Percentiles rank a stretch among this genome's conserved stretches.
Conservation (phyloP, 2,329 filamentous ascomycete genomes). For the Colletotrichum chlorophyti region DNA sequence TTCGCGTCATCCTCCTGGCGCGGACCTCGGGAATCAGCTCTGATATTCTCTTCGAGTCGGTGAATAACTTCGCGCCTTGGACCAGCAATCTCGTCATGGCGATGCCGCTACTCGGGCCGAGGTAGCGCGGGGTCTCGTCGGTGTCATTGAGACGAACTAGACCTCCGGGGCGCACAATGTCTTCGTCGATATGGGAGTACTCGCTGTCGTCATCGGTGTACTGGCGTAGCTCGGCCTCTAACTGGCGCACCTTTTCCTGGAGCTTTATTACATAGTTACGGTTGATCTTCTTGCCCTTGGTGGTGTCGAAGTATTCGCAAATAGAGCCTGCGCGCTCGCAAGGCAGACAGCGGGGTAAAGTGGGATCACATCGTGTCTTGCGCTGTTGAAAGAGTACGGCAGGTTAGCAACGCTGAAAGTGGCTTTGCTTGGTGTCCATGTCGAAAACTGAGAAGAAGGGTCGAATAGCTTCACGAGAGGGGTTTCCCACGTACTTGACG, state of each 20-base stretch:
- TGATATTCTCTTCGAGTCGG: slow-evolving; percentile 87
- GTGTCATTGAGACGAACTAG: slow-evolving; percentile 84
- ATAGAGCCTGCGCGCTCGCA: slow-evolving; percentile 90
- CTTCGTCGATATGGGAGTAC: slow-evolving; percentile 75
- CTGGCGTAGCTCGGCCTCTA: slow-evolving; percentile 82
- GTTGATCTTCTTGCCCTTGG: slow-evolving; percentile 84
- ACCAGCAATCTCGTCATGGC: slow-evolving; percentile 94
- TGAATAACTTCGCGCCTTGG: slow-evolving; percentile 94
- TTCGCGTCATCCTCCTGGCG: slow-evolving; percentile 59
- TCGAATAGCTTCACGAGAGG: background rate
- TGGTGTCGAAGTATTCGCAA: slow-evolving; percentile 95
- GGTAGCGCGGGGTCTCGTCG: slow-evolving; percentile 85
- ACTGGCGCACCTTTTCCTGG: slow-evolving; percentile 81
- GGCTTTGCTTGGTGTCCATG: slow-evolving; percentile 2
- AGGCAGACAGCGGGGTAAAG: slow-evolving; percentile 86
- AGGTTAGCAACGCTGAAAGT: slow-evolving; percentile 15
- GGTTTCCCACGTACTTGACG: slow-evolving; percentile 67
- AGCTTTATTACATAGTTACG: slow-evolving; percentile 92
- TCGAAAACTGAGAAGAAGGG: background rate
- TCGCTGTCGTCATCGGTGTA: slow-evolving; percentile 80
- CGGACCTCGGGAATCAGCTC: slow-evolving; percentile 83
- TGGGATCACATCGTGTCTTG: slow-evolving; percentile 95
- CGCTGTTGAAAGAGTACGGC: slow-evolving; percentile 64
- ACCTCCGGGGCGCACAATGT: slow-evolving; percentile 86
- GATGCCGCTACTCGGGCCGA: slow-evolving; percentile 94